These are phyloP conservation scores for Dictyostelium citrinum DNA, from an alignment of 78 protist genomes.

Conservation along the genomic window DNA sequence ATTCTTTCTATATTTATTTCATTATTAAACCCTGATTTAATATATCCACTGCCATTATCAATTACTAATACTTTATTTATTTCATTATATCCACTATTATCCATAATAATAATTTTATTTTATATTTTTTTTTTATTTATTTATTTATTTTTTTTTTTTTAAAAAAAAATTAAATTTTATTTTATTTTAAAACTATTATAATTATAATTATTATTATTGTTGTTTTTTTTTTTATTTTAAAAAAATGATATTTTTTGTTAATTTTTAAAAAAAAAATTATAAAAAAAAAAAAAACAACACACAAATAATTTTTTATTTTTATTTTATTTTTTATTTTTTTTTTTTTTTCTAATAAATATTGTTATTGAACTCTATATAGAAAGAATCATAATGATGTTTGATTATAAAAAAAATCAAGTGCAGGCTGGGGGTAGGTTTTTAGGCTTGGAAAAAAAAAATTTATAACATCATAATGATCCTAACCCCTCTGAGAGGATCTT, in stretches of 20 bases:
- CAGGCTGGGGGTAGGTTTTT: not conserved
- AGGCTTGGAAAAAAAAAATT: not conserved
- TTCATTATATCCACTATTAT: not conserved
- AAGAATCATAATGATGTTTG: not conserved
- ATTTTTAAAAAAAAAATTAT: no score
- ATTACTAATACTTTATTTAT: not conserved
- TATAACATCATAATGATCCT: not conserved
- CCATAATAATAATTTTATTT: not conserved
- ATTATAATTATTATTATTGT: no score
- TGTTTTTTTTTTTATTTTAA: not conserved
- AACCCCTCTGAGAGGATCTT: not conserved
- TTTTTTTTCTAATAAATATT: not conserved
- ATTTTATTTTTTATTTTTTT: not conserved
- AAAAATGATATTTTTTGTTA: no score
- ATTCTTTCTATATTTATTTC: not conserved
- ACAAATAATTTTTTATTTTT: no score
- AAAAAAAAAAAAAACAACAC: not conserved
- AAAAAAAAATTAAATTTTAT: no score
- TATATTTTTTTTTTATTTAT: not conserved
- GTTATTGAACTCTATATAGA: not conserved
- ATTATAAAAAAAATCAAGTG: not conserved
- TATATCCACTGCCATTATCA: not conserved
- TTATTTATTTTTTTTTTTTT: not conserved
- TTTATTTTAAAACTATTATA: no score
- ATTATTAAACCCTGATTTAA: not conserved